phyloP scores from a whole-genome alignment of 1,139 yeast genomes.

The Lodderomyces oxycetoniae region DNA sequence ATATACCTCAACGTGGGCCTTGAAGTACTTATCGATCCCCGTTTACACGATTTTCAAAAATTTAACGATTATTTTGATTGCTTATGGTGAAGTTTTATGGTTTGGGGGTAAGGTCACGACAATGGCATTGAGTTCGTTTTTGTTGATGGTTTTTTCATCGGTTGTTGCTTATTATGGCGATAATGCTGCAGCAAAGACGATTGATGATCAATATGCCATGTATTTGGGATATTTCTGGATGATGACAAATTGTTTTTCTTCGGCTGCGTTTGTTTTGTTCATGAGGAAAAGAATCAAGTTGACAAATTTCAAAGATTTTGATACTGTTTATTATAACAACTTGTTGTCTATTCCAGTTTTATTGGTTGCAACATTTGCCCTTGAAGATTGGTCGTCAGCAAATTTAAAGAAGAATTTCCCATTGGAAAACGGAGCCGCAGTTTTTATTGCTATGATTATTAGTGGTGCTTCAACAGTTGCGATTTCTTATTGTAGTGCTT shows the following conservation, averaged over 20 bases:
- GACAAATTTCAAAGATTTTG: conserved; percentile 95
- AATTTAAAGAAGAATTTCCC: conserved; percentile 80
- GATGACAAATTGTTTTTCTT: conserved; percentile 87
- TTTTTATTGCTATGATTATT: conserved; percentile 77
- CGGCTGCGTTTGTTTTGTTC: conserved; percentile 88
- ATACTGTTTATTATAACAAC: conserved; percentile 98
- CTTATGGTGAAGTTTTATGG: conserved; percentile 97
- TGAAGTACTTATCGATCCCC: conserved; percentile 86
- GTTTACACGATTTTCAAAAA: conserved; percentile 97
- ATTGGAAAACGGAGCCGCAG: conserved; percentile 56
- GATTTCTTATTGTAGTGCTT: conserved; percentile 96
- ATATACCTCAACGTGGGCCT: conserved; percentile 93
- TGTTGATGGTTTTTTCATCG: conserved; percentile 88
- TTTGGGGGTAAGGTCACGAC: conserved; percentile 90
- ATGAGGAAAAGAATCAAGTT: conserved; percentile 97
- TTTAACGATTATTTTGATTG: conserved; percentile 91
- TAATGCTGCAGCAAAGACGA: conserved; percentile 38
- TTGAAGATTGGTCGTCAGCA: conserved; percentile 89
- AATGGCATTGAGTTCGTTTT: conserved; percentile 84
- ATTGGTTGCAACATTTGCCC: conserved; percentile 62
- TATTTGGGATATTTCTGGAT: conserved; percentile 94
- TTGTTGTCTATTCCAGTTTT: conserved; percentile 86
- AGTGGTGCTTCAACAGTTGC: conserved; percentile 94
- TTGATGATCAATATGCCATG: conserved; percentile 42
- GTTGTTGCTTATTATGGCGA: conserved; percentile 95